Conservation (phyloP, 1,284 basidiomycete genomes). For the Mycena sp. region DNA sequence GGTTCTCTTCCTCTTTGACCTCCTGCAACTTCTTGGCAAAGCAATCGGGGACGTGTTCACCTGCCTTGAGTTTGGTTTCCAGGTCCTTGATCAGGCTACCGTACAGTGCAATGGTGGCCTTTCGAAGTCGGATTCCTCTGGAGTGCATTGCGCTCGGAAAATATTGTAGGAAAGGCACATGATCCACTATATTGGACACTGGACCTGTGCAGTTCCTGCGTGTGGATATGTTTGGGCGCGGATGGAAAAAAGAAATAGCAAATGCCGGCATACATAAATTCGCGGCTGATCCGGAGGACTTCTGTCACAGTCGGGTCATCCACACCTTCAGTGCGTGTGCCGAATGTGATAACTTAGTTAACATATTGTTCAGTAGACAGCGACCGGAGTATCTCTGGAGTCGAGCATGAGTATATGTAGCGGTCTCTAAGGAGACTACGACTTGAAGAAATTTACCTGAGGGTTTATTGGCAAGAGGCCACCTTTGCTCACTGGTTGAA, state of each 20-base stretch:
- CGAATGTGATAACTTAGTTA: background rate
- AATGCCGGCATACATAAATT: background rate
- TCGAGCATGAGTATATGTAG: no score
- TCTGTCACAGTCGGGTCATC: background rate
- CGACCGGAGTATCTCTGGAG: background rate
- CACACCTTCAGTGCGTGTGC: background rate
- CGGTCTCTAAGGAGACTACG: no score
- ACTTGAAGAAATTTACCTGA: background rate
- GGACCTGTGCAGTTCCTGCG: background rate
- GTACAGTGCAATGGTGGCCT: background rate
- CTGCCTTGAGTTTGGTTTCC: background rate
- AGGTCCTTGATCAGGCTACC: background rate
- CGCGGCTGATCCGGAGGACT: background rate
- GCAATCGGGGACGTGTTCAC: conserved; percentile 38
- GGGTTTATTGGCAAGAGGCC: background rate
- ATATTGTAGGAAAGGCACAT: background rate
- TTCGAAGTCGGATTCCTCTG: background rate
- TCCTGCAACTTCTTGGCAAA: conserved; percentile 45
- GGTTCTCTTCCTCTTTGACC: conserved; percentile 40
- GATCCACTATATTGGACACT: background rate
- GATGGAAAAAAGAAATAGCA: background rate
- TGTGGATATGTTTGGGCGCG: background rate
- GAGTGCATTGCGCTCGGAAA: background rate
- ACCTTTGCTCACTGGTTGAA: no score
- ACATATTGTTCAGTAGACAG: background rate